Evolutionary conservation across 1,139 yeast genomes (phyloP).

Genomic region (Yamadazyma spencermartinsiae): DNA sequence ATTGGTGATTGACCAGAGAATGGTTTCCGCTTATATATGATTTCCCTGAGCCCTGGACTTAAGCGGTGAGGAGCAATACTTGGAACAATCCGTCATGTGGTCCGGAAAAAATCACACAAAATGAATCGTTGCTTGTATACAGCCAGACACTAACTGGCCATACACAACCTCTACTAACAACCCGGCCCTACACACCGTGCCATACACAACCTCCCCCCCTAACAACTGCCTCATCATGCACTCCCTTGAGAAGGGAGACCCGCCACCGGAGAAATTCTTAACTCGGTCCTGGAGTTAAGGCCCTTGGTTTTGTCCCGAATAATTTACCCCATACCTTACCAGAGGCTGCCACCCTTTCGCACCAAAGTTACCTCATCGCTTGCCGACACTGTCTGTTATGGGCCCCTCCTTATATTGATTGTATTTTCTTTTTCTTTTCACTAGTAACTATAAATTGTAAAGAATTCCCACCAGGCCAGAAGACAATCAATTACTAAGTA

Average conservation of each 20-base stretch:
- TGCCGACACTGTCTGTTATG: not conserved
- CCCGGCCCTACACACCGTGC: too few relatives aligned
- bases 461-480: too few relatives aligned
- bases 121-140: not conserved
- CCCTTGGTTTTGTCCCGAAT: not conserved
- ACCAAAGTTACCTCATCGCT: not conserved
- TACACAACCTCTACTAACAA: too few relatives aligned
- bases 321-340: constrained; percentile 1
- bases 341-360: not conserved
- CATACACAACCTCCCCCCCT: too few relatives aligned
- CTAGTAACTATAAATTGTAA: not conserved
- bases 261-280: too few relatives aligned
- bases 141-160: not conserved
- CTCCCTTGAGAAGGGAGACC: too few relatives aligned
- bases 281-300: constrained; percentile 1
- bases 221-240: too few relatives aligned
- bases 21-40: not conserved
- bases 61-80: constrained; percentile 7
- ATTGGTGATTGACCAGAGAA: too few relatives aligned
- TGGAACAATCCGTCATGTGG: constrained; percentile 5
- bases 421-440: not conserved
- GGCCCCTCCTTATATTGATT: not conserved
- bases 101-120: not conserved
- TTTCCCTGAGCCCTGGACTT: constrained; percentile 4
- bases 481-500: too few relatives aligned